Evolutionary conservation across 345 rosid species (phyloP), one percentile per base, ranked within the genome.

Genomic region (Dovyalis caffra): DNA sequence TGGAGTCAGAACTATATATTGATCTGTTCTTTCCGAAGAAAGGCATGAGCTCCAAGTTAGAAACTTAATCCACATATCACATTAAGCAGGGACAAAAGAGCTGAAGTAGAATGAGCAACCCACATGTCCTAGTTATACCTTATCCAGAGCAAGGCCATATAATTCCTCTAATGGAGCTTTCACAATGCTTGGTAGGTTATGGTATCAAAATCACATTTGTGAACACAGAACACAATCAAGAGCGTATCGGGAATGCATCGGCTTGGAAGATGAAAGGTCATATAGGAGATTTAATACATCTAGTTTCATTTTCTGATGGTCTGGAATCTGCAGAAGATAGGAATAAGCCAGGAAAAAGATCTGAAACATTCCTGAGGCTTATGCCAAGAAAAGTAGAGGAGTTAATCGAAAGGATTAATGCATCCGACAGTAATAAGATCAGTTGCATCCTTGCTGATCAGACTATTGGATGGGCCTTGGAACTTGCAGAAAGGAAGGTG

Each of bases 401-500:
- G 32, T 65, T 66, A 5, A 66, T 66, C 7, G 60, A 32, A 23
- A 16, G 35, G 21, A 62, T 63, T 29, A 62, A 62, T 11, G 9
- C 28, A 60, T 28, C 15, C 6, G 75, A 75, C 2, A 64, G 43
- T 0, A 83, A 80, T 57, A 34, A 56, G 61, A 78, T 84, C 74
- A 53, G 64, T 4, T 86, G 85, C 65, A 61, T 84, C 6, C 2
- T 84, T 21, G 69, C 73, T 56, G 86, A 86, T 74, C 23, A 5
- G 26, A 29, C 37, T 1, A n/a, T 74, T n/a, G 68, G 76, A n/a
- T 82, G 83, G 87, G 83, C 80, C 5, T 66, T 73, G 6, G 77
- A 80, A 72, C 74, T 78, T 23, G 78, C 87, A 5, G 56, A 74
- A 53, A 69, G 47, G 38, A 14, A 78, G 74, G 80, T 80, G 18